These are phyloP conservation scores for Plantago ovata DNA, from an alignment of 257 asterid genomes.

Conservation along the genomic window DNA sequence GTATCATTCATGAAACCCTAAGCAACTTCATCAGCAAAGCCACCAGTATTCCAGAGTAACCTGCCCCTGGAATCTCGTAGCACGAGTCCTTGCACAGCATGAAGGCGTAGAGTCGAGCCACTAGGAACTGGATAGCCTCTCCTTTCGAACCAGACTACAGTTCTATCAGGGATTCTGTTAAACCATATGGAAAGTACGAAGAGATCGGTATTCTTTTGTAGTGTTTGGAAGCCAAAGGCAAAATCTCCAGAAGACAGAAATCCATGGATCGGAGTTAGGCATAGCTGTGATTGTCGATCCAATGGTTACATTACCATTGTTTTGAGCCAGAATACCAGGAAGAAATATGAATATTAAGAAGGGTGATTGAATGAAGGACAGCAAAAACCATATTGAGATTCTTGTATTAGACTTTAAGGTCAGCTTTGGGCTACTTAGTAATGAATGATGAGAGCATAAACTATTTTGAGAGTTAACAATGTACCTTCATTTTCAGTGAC, in stretches of 20 bases:
- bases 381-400: slow-evolving; percentile 6
- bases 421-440: too few relatives aligned
- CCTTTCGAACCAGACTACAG: slow-evolving; percentile 34
- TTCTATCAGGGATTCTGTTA: slow-evolving; percentile 25
- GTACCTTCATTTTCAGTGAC: too few relatives aligned
- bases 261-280: slow-evolving; percentile 25
- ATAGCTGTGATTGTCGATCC: slow-evolving; percentile 25
- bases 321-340: slow-evolving; percentile 29
- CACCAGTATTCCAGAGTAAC: slow-evolving; percentile 15
- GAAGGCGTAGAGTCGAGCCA: slow-evolving; percentile 24
- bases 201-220: slow-evolving; percentile 9
- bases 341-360: slow-evolving; percentile 18
- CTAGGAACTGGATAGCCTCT: slow-evolving; percentile 11
- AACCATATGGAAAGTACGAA: slow-evolving; percentile 36
- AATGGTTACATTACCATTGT: slow-evolving; percentile 10
- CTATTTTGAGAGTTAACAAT: too few relatives aligned
- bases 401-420: too few relatives aligned
- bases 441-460: too few relatives aligned
- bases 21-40: slow-evolving; percentile 11
- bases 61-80: slow-evolving; percentile 27
- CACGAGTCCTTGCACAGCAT: slow-evolving; percentile 21
- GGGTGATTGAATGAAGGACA: slow-evolving; percentile 9
- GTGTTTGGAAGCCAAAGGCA: slow-evolving; percentile 35
- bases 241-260: slow-evolving; percentile 39
- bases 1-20: slow-evolving; percentile 29